phyloP scores from a whole-genome alignment of 148 eudicot genomes.

The Polygonum aviculare region DNA sequence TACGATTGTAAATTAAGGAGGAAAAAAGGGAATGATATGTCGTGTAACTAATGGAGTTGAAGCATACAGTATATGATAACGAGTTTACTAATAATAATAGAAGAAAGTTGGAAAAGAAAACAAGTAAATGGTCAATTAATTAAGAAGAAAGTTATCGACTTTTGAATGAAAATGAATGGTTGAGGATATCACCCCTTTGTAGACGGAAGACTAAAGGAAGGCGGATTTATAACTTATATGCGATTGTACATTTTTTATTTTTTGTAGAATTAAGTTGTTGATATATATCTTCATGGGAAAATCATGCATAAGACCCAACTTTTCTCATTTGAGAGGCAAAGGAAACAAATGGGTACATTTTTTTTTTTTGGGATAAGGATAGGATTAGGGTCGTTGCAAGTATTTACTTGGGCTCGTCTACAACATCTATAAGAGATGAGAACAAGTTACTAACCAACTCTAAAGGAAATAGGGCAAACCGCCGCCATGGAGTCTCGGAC shows the following conservation, averaged over 20 bases:
- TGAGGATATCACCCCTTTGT: background rate
- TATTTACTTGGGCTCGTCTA: too few relatives aligned
- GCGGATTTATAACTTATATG: background rate
- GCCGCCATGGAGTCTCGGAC: too few relatives aligned
- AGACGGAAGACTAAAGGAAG: background rate
- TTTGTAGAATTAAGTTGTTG: background rate
- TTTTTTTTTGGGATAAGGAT: too few relatives aligned
- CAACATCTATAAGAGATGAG: too few relatives aligned
- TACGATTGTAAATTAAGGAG: background rate
- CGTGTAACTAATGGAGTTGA: background rate
- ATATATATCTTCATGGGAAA: background rate
- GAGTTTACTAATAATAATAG: background rate
- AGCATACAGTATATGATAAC: background rate
- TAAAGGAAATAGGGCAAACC: too few relatives aligned
- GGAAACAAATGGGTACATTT: too few relatives aligned
- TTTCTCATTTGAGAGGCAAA: background rate
- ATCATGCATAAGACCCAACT: background rate
- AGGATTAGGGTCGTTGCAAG: too few relatives aligned
- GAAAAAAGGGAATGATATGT: background rate
- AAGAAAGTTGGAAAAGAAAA: background rate
- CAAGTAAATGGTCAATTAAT: background rate
- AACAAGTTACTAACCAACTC: too few relatives aligned
- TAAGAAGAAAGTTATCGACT: background rate
- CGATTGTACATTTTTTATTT: background rate
- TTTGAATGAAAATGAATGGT: slow-evolving; percentile 8